phyloP scores from a whole-genome alignment of 2,329 filamentous ascomycete genomes.

The Diplodia scrobiculata region DNA sequence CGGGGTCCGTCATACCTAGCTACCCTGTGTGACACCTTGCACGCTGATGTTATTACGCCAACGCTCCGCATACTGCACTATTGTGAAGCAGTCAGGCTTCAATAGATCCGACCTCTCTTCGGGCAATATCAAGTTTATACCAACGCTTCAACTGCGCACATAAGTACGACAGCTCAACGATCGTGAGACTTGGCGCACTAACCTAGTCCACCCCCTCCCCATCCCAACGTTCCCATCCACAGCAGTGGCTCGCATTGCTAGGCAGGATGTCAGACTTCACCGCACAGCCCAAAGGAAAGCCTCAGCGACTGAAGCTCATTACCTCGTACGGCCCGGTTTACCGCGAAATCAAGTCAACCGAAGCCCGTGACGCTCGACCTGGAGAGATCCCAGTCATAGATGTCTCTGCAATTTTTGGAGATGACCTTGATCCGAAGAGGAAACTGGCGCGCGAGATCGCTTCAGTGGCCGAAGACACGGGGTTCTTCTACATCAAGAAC shows the following conservation, averaged over 20 bases:
- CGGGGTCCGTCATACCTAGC: constrained; percentile 11
- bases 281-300: neutral
- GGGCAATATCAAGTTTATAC: neutral
- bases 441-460: constrained; percentile 40
- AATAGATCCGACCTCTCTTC: neutral
- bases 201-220: neutral
- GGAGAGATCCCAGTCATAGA: constrained; percentile 44
- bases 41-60: neutral
- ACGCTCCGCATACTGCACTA: neutral
- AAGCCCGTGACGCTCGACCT: constrained; percentile 31
- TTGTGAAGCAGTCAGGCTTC: too few species aligned
- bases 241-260: neutral
- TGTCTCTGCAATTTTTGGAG: constrained; percentile 40
- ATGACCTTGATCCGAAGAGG: constrained; percentile 46
- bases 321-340: constrained; percentile 9
- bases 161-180: neutral
- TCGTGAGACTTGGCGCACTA: neutral
- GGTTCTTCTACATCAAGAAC: constrained; percentile 31
- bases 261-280: neutral
- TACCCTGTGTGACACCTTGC: neutral
- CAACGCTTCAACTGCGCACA: neutral
- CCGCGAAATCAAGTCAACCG: constrained; percentile 9
- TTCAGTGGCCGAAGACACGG: constrained; percentile 29
- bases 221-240: neutral
- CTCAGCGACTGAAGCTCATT: constrained; percentile 11